A percentile compares a stretch with the other conserved stretches of the same genome.
Evolutionary conservation across 345 rosid genomes (phyloP).

Genomic region (Noccaea bulbosa): DNA sequence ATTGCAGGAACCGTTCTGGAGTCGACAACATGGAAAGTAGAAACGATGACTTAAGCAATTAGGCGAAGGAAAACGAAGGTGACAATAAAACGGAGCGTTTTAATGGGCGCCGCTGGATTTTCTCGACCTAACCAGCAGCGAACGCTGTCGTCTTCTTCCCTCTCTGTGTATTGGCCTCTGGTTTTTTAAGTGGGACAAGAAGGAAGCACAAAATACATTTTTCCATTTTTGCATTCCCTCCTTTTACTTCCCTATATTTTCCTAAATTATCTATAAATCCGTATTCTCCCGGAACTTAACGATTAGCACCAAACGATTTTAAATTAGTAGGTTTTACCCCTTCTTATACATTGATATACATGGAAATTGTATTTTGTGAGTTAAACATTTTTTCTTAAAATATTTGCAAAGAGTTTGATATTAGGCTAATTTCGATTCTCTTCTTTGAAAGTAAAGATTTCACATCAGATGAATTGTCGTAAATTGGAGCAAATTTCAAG

Average conservation of each 20-base stretch:
- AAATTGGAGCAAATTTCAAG: not conserved
- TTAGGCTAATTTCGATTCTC: not conserved
- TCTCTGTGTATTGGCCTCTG: conserved; percentile 10
- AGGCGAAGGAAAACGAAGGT: conserved; percentile 18
- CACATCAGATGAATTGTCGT: not conserved
- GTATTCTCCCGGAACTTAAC: not conserved
- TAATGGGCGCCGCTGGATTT: conserved; percentile 35
- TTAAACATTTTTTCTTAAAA: not conserved
- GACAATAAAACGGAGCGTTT: conserved; percentile 37
- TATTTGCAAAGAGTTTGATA: not conserved
- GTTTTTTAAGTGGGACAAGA: conserved; percentile 36
- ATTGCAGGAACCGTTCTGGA: conserved; percentile 25
- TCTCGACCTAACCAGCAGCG: conserved; percentile 28
- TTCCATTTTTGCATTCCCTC: conserved; percentile 34
- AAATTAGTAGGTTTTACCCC: not conserved
- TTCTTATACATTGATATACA: not conserved
- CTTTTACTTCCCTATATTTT: conserved; percentile 23
- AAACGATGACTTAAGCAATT: conserved; percentile 11
- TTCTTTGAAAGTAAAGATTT: not conserved
- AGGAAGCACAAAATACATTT: conserved; percentile 19
- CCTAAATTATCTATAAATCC: not conserved
- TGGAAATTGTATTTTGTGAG: too few species aligned
- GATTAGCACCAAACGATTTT: not conserved
- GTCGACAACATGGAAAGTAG: conserved; percentile 4
- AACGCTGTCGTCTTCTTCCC: conserved; percentile 29